Percentiles rank a stretch among this genome's conserved stretches.
Evolutionary conservation across 345 rosid species (phyloP).

Genomic region (Cardamine resedifolia): DNA sequence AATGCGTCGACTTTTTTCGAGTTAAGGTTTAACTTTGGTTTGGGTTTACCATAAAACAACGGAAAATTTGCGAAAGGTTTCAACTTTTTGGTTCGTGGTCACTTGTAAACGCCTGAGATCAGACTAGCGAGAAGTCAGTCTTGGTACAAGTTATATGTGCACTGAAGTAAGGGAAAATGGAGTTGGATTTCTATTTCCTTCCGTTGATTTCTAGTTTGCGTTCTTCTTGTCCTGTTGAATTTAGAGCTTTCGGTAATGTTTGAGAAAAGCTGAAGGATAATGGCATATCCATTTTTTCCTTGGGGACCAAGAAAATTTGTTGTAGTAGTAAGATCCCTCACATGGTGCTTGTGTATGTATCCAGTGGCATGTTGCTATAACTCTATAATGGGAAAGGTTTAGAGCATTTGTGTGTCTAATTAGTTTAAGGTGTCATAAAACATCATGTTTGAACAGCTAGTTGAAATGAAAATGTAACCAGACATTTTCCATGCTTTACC

Average conservation of each 20-base stretch:
- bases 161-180: not conserved
- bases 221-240: not conserved
- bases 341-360: slow-evolving; percentile 2
- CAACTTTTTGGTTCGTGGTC: slow-evolving; percentile 7
- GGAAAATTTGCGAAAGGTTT: not conserved
- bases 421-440: not conserved
- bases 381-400: not conserved
- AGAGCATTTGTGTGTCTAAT: not conserved
- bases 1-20: not conserved
- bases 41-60: not conserved
- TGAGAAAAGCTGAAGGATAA: not conserved
- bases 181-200: not conserved
- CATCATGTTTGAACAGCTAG: not conserved
- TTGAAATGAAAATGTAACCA: slow-evolving; percentile 4
- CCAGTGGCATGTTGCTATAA: not conserved
- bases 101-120: not conserved
- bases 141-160: not conserved
- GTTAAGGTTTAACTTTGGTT: not conserved
- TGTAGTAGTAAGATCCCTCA: not conserved
- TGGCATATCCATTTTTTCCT: not conserved
- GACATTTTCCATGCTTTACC: not conserved
- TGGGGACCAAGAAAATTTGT: slow-evolving; percentile 8
- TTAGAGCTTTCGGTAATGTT: slow-evolving; percentile 12
- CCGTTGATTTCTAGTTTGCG: slow-evolving; percentile 5
- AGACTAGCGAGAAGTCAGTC: not conserved